phyloP scores from a whole-genome alignment of 257 asterid genomes.

The Solanum okadae region DNA sequence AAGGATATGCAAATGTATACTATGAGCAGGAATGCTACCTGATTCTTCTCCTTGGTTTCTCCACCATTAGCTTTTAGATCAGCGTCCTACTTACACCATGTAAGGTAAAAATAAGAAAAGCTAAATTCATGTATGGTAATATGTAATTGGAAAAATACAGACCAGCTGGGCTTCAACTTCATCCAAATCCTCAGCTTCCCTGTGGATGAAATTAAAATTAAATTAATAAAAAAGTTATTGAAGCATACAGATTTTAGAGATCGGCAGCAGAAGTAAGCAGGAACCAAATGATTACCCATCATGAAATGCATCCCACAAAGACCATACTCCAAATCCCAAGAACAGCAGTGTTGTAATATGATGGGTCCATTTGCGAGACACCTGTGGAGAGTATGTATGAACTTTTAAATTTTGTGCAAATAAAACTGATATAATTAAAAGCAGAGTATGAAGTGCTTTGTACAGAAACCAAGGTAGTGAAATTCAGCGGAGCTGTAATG shows the following conservation, averaged over 20 bases:
- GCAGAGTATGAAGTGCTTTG: neutral
- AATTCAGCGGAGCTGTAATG: neutral
- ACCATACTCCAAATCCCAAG: conserved; percentile 93
- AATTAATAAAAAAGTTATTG: neutral
- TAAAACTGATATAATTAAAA: neutral
- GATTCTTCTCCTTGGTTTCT: conserved; percentile 35
- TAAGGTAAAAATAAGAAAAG: conserved; percentile 14
- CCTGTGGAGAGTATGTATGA: conserved; percentile 22
- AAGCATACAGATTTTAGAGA: neutral
- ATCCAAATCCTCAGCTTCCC: conserved; percentile 75
- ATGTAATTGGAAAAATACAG: conserved; percentile 6
- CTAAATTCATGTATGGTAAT: conserved; percentile 1
- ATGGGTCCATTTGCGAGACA: conserved; percentile 95
- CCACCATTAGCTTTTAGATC: conserved; percentile 55
- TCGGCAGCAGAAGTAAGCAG: neutral
- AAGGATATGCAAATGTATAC: neutral
- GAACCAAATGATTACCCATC: conserved; percentile 49
- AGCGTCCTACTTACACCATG: conserved; percentile 49
- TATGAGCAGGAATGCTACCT: conserved; percentile 19
- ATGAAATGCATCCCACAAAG: conserved; percentile 86
- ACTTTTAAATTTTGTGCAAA: neutral
- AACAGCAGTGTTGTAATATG: conserved; percentile 78
- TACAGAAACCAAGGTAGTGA: neutral
- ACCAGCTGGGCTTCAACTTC: conserved; percentile 97
- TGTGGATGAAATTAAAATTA: conserved; percentile 19